Evolutionary conservation across 352 stramenopile species (phyloP).

Genomic region (Peronospora tabacina): DNA sequence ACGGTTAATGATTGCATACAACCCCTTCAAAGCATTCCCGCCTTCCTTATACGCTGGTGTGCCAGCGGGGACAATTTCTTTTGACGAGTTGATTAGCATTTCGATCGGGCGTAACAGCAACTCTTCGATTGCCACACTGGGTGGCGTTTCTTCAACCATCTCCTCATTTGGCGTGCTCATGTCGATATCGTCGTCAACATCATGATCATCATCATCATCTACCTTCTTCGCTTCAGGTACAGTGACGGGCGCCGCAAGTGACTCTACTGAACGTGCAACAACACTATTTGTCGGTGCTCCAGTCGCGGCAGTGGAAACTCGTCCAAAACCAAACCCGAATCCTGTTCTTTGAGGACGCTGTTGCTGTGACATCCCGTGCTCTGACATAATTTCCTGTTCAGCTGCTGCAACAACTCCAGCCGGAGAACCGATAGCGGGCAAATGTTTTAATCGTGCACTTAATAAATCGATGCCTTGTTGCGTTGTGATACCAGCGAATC

Average conservation of each 20-base stretch:
- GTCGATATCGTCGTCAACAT: conserved; percentile 43
- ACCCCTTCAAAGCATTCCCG: conserved; percentile 64
- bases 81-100: conserved; percentile 46
- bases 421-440: conserved; percentile 38
- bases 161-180: conserved; percentile 35
- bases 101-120: conserved; percentile 63
- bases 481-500: conserved; percentile 55
- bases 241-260: conserved; percentile 16
- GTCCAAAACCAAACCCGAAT: conserved; percentile 32
- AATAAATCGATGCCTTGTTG: conserved; percentile 81
- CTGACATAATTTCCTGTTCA: conserved; percentile 6
- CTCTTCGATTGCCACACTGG: conserved; percentile 35
- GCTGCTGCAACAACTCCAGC: conserved; percentile 12
- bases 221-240: conserved; percentile 33
- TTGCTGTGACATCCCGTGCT: conserved; percentile 12
- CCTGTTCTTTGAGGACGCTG: conserved; percentile 18
- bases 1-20: conserved; percentile 71
- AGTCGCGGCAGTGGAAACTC: conserved; percentile 9
- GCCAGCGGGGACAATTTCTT: conserved; percentile 50
- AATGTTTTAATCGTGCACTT: conserved; percentile 64
- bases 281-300: conserved; percentile 5
- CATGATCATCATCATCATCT: conserved; percentile 18
- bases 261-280: conserved; percentile 1
- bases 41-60: conserved; percentile 54
- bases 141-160: conserved; percentile 7